Evolutionary conservation across 2,329 filamentous ascomycete genomes (phyloP).

Genomic region (Aureobasidium sp.): DNA sequence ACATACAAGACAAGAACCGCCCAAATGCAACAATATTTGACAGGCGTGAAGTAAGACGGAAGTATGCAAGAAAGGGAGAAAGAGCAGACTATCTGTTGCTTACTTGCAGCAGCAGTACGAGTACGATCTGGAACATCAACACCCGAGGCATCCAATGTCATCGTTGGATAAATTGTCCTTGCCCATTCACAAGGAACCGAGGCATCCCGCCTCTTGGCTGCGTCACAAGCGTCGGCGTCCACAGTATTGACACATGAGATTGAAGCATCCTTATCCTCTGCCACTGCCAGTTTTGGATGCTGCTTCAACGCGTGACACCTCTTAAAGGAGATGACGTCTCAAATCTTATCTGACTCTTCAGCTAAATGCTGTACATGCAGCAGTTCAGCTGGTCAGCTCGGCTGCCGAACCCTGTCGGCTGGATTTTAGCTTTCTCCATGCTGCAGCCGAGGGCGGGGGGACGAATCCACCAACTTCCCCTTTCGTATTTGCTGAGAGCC

Average conservation of each 20-base stretch:
- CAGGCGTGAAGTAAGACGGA: neutral
- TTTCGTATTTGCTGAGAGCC: neutral
- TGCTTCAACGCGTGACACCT: neutral
- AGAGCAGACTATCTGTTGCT: neutral
- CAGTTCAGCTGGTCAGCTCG: neutral
- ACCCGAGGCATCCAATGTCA: neutral
- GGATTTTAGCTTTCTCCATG: neutral
- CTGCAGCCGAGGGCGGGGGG: neutral
- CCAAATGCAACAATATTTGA: neutral
- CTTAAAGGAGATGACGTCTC: neutral
- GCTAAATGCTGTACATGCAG: neutral
- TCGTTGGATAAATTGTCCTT: neutral
- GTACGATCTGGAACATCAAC: neutral
- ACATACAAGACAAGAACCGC: neutral
- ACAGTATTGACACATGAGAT: neutral
- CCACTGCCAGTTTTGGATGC: neutral
- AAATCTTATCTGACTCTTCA: neutral
- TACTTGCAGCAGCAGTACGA: neutral
- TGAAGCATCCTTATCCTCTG: neutral
- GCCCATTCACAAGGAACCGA: constrained; percentile 6
- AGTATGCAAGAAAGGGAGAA: neutral
- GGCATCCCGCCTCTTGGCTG: constrained; percentile 13
- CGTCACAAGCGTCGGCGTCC: neutral
- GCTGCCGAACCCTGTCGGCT: neutral
- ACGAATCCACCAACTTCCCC: neutral